These are phyloP conservation scores for Mycena galericulata DNA, from an alignment of 768 basidiomycete genomes.

Conservation along the genomic window DNA sequence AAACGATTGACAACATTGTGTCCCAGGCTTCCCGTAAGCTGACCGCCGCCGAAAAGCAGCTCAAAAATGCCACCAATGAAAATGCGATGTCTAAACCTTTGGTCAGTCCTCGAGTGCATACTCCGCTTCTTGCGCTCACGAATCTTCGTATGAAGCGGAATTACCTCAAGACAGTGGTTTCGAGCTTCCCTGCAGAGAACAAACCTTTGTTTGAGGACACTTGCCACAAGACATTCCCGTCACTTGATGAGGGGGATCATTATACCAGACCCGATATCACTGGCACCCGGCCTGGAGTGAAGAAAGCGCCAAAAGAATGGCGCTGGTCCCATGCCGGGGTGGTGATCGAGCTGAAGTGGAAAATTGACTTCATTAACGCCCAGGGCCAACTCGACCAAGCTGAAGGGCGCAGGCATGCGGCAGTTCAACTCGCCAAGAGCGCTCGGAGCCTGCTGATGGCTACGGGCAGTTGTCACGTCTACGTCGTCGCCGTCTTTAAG, in stretches of 20 bases:
- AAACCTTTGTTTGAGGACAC: slow-evolving; percentile 13
- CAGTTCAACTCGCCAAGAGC: slow-evolving; percentile 13
- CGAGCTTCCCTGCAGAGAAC: not conserved
- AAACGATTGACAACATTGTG: not conserved
- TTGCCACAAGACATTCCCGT: not conserved
- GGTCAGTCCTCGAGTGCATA: not conserved
- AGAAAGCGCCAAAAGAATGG: not conserved
- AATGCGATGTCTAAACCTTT: not conserved
- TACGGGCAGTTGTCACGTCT: slow-evolving; percentile 11
- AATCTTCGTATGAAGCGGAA: not conserved
- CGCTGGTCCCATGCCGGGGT: slow-evolving; percentile 4
- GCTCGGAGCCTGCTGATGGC: slow-evolving; percentile 25
- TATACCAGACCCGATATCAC: slow-evolving; percentile 15
- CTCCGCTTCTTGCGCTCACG: not conserved
- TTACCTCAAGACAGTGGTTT: not conserved
- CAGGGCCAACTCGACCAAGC: not conserved
- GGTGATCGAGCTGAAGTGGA: slow-evolving; percentile 7
- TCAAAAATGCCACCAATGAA: not conserved
- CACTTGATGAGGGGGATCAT: slow-evolving; percentile 1
- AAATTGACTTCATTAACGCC: slow-evolving; percentile 3
- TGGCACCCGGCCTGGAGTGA: slow-evolving; percentile 1
- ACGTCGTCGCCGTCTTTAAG: slow-evolving; percentile 9
- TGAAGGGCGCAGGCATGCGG: not conserved
- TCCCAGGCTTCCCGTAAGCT: not conserved
- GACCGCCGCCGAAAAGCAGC: not conserved